These are phyloP conservation scores for Xylaria cubensis DNA, from an alignment of 495 filamentous ascomycete genomes.

Conservation along the genomic window DNA sequence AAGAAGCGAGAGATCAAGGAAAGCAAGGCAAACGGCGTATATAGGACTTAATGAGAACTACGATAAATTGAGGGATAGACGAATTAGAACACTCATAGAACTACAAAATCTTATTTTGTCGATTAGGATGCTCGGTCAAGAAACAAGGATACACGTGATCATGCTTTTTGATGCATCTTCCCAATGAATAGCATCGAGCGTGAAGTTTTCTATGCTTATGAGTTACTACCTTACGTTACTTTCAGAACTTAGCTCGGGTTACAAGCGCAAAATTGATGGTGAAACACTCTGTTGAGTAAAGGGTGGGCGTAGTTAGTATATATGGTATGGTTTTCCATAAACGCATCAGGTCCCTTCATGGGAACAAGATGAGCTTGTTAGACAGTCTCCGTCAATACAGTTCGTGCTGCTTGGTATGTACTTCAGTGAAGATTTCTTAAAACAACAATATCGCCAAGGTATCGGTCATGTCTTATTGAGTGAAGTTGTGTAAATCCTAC, in stretches of 20 bases:
- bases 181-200: neutral
- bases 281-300: neutral
- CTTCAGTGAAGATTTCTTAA: neutral
- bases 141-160: neutral
- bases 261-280: too few relatives aligned
- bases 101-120: neutral
- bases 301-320: neutral
- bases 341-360: neutral
- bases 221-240: neutral
- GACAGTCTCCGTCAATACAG: neutral
- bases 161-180: neutral
- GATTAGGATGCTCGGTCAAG: neutral
- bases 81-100: neutral
- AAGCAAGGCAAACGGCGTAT: neutral
- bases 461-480: neutral
- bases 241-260: neutral
- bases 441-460: neutral
- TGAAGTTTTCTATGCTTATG: too few relatives aligned
- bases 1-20: neutral
- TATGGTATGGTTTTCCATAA: neutral
- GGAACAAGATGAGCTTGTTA: neutral
- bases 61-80: neutral
- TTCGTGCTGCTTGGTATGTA: neutral
- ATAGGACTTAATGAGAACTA: neutral
- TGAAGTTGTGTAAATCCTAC: neutral